phyloP scores from a whole-genome alignment of 108 stramenopile genomes.

The Nitzschia sp. region DNA sequence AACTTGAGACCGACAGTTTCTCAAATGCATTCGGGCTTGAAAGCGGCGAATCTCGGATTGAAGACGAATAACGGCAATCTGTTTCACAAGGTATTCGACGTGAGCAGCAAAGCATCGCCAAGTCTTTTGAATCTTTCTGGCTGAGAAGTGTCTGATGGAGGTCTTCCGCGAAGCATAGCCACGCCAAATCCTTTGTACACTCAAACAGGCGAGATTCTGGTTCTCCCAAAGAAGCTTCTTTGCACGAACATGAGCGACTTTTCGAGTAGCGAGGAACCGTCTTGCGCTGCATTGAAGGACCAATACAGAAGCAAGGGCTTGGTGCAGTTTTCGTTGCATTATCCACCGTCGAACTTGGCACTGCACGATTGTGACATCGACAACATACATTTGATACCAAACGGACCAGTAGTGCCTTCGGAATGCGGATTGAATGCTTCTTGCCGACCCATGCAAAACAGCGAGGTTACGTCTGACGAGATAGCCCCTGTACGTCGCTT shows the following conservation, averaged over 20 bases:
- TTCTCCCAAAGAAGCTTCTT: slow-evolving; percentile 4
- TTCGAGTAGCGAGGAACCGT: not conserved
- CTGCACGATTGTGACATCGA: slow-evolving; percentile 16
- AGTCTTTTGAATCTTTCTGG: slow-evolving; percentile 57
- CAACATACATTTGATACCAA: not conserved
- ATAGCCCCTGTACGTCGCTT: not conserved
- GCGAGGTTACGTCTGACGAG: not conserved
- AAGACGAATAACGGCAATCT: slow-evolving; percentile 49
- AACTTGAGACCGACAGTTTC: not conserved
- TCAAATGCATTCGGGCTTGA: slow-evolving; percentile 4
- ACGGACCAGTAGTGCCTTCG: not conserved
- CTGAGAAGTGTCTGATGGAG: slow-evolving; percentile 30
- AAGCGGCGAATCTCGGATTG: slow-evolving; percentile 39
- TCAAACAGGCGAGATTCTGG: not conserved
- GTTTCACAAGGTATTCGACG: slow-evolving; percentile 49
- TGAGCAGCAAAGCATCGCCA: slow-evolving; percentile 66
- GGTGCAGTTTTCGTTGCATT: not conserved
- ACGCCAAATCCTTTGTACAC: slow-evolving; percentile 50
- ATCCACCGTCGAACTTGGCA: slow-evolving; percentile 28
- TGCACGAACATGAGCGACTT: not conserved
- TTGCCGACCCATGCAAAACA: not conserved
- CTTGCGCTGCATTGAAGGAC: slow-evolving; percentile 21
- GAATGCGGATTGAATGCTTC: not conserved
- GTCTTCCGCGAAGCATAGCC: slow-evolving; percentile 29
- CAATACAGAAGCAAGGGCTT: not conserved